A percentile compares a stretch with the other conserved stretches of the same genome.
phyloP scores from a whole-genome alignment of 345 rosid genomes.

The Excoecaria cochinchinensis region DNA sequence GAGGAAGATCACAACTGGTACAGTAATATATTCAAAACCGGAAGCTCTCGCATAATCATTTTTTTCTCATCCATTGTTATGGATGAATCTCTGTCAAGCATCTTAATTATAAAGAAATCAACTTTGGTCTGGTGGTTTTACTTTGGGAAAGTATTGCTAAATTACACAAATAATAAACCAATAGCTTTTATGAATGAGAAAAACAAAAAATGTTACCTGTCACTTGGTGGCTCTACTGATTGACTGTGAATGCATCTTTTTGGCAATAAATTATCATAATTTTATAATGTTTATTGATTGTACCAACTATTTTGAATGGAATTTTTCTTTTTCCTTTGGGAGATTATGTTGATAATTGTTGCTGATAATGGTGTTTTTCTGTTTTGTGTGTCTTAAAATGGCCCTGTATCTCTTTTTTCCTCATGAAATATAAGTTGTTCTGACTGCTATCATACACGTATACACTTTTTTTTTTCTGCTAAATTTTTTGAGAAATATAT shows the following conservation, averaged over 20 bases:
- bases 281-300: background rate
- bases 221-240: background rate
- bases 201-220: background rate
- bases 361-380: background rate
- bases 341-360: conserved; percentile 6
- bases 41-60: background rate
- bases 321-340: background rate
- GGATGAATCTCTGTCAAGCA: background rate
- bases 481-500: too few species aligned
- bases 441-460: too few species aligned
- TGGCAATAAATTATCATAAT: background rate
- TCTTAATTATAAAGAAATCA: background rate
- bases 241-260: background rate
- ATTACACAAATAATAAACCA: background rate
- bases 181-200: background rate
- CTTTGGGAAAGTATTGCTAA: background rate
- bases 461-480: too few species aligned
- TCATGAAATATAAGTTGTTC: background rate
- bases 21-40: background rate
- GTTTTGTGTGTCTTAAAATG: too few species aligned
- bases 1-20: background rate
- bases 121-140: background rate
- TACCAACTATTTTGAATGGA: background rate
- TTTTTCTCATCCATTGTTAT: background rate
- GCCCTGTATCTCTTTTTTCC: background rate